Conservation (phyloP, 2,329 filamentous ascomycete species). For the Taxawa tesnikishii region DNA sequence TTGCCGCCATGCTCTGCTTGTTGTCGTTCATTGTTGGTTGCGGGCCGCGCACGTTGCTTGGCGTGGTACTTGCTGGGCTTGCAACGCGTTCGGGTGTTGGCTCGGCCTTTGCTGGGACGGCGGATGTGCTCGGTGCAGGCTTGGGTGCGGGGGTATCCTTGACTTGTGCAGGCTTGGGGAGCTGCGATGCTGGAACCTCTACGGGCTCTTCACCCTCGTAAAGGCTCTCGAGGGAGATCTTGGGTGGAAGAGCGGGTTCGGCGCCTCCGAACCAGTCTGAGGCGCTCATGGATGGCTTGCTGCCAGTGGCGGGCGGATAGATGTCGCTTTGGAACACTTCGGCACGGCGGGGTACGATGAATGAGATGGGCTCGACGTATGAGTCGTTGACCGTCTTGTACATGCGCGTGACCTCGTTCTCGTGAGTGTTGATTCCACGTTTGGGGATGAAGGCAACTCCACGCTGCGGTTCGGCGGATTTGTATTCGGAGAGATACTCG, state of each 20-base stretch:
- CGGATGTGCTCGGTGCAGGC: slow-evolving; percentile 20
- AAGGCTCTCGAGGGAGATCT: slow-evolving; percentile 85
- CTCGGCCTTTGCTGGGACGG: slow-evolving; percentile 29
- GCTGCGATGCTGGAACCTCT: slow-evolving; percentile 61
- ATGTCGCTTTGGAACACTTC: slow-evolving; percentile 97
- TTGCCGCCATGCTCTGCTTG: slow-evolving; percentile 71
- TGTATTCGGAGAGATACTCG: slow-evolving; percentile 92
- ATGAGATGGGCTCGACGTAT: slow-evolving; percentile 94
- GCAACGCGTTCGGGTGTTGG: slow-evolving; percentile 31
- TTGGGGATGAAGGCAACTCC: slow-evolving; percentile 91
- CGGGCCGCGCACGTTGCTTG: slow-evolving; percentile 28
- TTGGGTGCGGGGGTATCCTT: slow-evolving; percentile 25
- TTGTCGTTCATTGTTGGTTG: slow-evolving; percentile 69
- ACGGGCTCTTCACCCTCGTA: slow-evolving; percentile 75
- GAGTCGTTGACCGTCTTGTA: slow-evolving; percentile 95
- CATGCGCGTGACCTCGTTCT: slow-evolving; percentile 89
- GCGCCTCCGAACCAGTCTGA: slow-evolving; percentile 82
- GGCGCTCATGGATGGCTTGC: slow-evolving; percentile 67
- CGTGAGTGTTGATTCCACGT: slow-evolving; percentile 87
- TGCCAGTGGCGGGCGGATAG: slow-evolving; percentile 72
- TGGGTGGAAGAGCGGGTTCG: slow-evolving; percentile 62
- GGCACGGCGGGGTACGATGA: slow-evolving; percentile 86
- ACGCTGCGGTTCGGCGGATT: slow-evolving; percentile 88
- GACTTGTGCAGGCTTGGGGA: slow-evolving; percentile 29
- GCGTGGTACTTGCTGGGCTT: slow-evolving; percentile 19